Evolutionary conservation across 1,284 basidiomycete genomes (phyloP), one percentile per base, ranked within the genome.

Genomic region (Albatrellus sp.): DNA sequence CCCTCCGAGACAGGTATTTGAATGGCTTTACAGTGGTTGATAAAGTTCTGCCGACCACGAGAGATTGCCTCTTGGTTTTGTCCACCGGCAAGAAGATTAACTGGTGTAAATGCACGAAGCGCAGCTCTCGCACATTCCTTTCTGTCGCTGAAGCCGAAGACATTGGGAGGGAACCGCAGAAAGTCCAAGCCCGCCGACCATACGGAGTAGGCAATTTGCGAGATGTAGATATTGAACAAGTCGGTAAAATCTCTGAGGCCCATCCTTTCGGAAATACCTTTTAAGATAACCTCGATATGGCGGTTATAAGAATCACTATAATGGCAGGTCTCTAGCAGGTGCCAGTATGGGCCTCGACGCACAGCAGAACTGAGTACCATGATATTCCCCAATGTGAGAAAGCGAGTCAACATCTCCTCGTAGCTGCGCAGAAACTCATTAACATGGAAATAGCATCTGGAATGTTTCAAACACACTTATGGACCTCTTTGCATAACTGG

Each of bases 331-430:
- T 92, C 89, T 46, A 97, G 67, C 32, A 98, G 60, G 60, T 93
- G 82, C 74, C 85, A 92, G 55, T 94, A 89, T 1, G 90, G 75
- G 0, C 80, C 82, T n/a, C 86, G 74, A n/a, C 93, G 75, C 10
- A 87, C 74, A 1, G 75, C 72, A 1, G 89, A 84, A 56, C 80
- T 87, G 14, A 80, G 73, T 29, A 97, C 72, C 66, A 93, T 83
- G 49, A 88, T 75, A 59, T 97, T 97, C 19, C 82, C 80, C 24
- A 92, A 67, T 49, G 76, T 80, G 12, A 97, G 61, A 16, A 89
- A 70, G 35, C 88, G 75, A 8, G 88, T 90, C 32, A 91, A 61
- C 67, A 91, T 86, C 33, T 68, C 64, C 57, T 96, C 91, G 53
- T 75, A 77, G 44, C 85, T 86, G 47, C 5, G 19, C 9, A 14